Evolutionary conservation across 192 early-diverging fungal genomes (phyloP).

Genomic region (Coemansia asiatica): DNA sequence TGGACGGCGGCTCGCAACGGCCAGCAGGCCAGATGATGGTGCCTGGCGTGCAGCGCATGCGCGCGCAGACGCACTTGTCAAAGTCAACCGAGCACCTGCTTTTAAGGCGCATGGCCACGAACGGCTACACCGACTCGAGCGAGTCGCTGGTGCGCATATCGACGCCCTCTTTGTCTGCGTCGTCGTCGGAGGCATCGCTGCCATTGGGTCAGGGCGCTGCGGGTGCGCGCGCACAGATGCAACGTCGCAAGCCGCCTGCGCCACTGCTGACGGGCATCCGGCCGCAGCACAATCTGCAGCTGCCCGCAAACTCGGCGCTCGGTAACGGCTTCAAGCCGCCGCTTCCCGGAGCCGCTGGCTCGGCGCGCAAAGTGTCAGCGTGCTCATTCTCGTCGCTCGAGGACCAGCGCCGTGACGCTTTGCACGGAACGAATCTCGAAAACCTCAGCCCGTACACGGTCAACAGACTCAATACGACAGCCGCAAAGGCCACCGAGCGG

Average conservation of each 20-base stretch:
- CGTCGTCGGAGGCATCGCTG: slow-evolving; percentile 52
- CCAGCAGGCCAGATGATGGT: neutral
- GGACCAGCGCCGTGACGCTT: slow-evolving; percentile 27
- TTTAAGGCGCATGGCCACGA: slow-evolving; percentile 6
- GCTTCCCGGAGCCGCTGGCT: slow-evolving; percentile 5
- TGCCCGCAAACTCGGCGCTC: slow-evolving; percentile 12
- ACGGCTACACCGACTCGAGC: slow-evolving; percentile 37
- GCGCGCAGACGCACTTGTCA: slow-evolving; percentile 44
- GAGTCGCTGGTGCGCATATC: slow-evolving; percentile 50
- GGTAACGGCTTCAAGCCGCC: slow-evolving; percentile 10
- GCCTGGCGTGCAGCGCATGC: slow-evolving; percentile 17
- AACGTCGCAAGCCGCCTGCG: slow-evolving; percentile 25
- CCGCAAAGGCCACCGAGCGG: slow-evolving; percentile 46
- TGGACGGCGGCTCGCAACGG: slow-evolving; percentile 1
- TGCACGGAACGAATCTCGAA: slow-evolving; percentile 23
- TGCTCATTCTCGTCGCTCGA: slow-evolving; percentile 44
- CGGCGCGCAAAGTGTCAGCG: slow-evolving; percentile 27
- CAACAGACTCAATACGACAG: slow-evolving; percentile 35
- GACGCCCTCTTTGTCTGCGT: slow-evolving; percentile 49
- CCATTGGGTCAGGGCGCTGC: slow-evolving; percentile 21
- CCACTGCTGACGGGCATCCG: slow-evolving; percentile 19
- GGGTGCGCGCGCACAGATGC: slow-evolving; percentile 10
- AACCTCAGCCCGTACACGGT: slow-evolving; percentile 47
- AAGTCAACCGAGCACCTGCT: slow-evolving; percentile 34
- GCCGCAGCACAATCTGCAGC: slow-evolving; percentile 21